Percentiles rank a stretch among this genome's conserved stretches.
Evolutionary conservation across 1,284 basidiomycete species (phyloP).

Genomic region (Tilletia caries): DNA sequence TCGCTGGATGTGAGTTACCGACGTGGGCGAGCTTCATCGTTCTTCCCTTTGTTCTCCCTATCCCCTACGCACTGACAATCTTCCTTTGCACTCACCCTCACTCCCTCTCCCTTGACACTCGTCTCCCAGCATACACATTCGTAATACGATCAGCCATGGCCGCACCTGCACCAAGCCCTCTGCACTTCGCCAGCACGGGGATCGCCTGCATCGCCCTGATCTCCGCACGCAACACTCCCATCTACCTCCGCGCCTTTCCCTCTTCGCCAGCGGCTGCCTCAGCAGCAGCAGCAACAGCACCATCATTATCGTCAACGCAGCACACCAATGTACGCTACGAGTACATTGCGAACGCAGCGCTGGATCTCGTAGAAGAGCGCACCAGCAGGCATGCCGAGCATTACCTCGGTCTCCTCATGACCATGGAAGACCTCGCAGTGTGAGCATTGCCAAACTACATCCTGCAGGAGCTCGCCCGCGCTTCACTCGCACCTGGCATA

Average conservation of each 20-base stretch:
- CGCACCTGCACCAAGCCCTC: background rate
- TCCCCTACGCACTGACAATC: no score
- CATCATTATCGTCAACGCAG: background rate
- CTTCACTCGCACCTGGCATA: no score
- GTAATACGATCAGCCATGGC: background rate
- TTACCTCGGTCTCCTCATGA: slow-evolving; percentile 53
- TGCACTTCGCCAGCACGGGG: no score
- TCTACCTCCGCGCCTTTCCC: slow-evolving; percentile 31
- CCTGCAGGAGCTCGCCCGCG: no score
- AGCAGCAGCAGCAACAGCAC: slow-evolving; percentile 22
- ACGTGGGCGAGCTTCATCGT: background rate
- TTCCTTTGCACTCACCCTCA: no score
- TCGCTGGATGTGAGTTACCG: no score
- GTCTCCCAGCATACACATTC: no score
- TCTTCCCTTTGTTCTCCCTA: slow-evolving; percentile 1
- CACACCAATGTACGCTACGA: slow-evolving; percentile 45
- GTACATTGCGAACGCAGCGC: slow-evolving; percentile 50
- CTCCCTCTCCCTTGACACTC: no score
- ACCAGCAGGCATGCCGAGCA: slow-evolving; percentile 44
- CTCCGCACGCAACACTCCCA: slow-evolving; percentile 31
- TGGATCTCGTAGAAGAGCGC: slow-evolving; percentile 54
- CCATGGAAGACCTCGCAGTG: slow-evolving; percentile 54
- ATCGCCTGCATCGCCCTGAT: slow-evolving; percentile 28
- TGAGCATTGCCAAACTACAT: slow-evolving; percentile 13
- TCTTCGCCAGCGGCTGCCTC: slow-evolving; percentile 13